Conservation (phyloP, 257 asterid genomes). For the Jacaranda copaia region DNA sequence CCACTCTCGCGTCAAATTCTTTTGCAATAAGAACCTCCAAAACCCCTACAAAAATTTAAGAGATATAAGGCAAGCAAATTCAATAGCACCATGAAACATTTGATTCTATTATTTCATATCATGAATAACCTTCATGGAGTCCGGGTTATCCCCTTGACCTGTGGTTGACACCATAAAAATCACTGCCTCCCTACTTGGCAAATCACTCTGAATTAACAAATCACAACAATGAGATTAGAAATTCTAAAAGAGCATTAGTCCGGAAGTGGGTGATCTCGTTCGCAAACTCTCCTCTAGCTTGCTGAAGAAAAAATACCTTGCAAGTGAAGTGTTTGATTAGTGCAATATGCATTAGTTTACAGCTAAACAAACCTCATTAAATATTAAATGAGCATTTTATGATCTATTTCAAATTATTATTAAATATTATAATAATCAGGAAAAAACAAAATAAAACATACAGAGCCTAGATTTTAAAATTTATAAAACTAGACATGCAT, state of each 20-base stretch:
- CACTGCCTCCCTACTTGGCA: constrained; percentile 60
- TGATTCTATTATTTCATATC: neutral
- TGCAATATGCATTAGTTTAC: constrained; percentile 20
- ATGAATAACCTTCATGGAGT: constrained; percentile 79
- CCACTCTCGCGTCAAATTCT: constrained; percentile 74
- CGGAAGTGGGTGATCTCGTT: neutral
- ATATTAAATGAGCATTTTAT: neutral
- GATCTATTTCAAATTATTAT: neutral
- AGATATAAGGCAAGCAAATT: constrained; percentile 17
- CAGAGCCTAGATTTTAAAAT: neutral
- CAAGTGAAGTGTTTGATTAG: neutral
- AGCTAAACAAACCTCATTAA: neutral
- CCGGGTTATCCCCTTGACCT: constrained; percentile 97
- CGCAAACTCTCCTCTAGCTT: neutral
- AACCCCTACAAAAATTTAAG: constrained; percentile 61
- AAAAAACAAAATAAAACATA: neutral
- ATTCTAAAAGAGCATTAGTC: constrained; percentile 11
- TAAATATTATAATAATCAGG: neutral
- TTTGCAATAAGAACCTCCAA: constrained; percentile 93
- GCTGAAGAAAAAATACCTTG: neutral
- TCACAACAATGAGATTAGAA: constrained; percentile 5
- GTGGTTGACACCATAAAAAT: constrained; percentile 94
- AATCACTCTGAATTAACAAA: constrained; percentile 55
- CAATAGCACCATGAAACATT: constrained; percentile 26
- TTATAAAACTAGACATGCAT: neutral